phyloP scores from a whole-genome alignment of 1,139 yeast species.

The Entelexis paramagnoliae region DNA sequence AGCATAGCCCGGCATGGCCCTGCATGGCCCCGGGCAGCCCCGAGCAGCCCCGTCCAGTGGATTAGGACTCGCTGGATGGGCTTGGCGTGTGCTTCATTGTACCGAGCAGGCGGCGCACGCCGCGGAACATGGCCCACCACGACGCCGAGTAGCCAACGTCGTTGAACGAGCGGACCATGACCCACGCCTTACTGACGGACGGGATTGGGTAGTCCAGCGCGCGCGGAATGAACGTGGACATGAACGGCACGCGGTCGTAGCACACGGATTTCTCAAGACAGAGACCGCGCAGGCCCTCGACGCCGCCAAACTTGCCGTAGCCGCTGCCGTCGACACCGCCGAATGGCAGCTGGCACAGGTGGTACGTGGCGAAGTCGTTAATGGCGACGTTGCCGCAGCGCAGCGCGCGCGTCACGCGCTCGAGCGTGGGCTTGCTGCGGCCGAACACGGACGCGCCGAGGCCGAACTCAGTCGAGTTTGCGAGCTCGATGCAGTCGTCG shows the following conservation, averaged over 20 bases:
- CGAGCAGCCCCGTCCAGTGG: too few species aligned
- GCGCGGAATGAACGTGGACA: constrained; percentile 70
- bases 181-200: constrained; percentile 77
- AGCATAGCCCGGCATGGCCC: too few species aligned
- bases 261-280: constrained; percentile 81
- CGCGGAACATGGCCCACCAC: constrained; percentile 53
- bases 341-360: constrained; percentile 90
- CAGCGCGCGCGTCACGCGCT: constrained; percentile 51
- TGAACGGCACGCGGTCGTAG: constrained; percentile 66
- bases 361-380: constrained; percentile 92
- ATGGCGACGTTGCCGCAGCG: constrained; percentile 88
- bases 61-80: not conserved
- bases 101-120: constrained; percentile 35
- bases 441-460: constrained; percentile 89
- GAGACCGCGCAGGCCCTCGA: constrained; percentile 83
- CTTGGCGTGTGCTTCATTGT: not conserved
- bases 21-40: too few species aligned
- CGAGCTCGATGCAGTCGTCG: constrained; percentile 62
- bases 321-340: constrained; percentile 93
- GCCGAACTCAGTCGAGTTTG: constrained; percentile 83
- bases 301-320: constrained; percentile 94
- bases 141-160: constrained; percentile 73
- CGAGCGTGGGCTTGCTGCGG: constrained; percentile 42
- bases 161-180: constrained; percentile 68
- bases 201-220: constrained; percentile 85